Base-by-base conservation (phyloP, 495 filamentous ascomycete genomes). In the Aspergillus hancockii region DNA sequence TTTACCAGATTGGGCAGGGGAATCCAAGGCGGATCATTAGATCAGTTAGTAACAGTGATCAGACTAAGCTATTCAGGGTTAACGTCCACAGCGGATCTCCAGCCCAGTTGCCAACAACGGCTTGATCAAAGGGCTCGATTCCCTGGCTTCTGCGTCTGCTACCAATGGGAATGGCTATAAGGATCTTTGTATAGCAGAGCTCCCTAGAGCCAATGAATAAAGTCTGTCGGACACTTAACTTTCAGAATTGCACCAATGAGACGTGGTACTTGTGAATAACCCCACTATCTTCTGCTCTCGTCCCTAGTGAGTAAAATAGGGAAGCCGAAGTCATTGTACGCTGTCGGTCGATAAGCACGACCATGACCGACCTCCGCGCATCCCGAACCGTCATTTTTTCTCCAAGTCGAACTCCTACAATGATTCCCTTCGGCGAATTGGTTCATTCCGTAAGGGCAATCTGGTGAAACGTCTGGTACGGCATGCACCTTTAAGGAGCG, bases 401-500 rank as follows among this genome's bases (percentile, higher is more conserved):
- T 34, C 46, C 21, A 38, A 49, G 12, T 45, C 34, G 21, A 28
- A 23, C 18, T 22, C 32, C 61, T 67, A 64, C 63, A 63, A 71
- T 72, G 69, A 54, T 67, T 62, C 47, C 52, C 57, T 55, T 55
- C 52, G 60, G 51, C 23, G 43, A 49, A 49, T 51, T 60, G 49
- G 30, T 43, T 59, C 46, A 49, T 55, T 58, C 36, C 19, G 55
- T 64, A 69, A 66, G 66, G 67, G 66, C 62, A 62, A 59, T 54
- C 63, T 62, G 66, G 59, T 60, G 58, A 67, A n/a, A 63, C 54
- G 32, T 54, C 28, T 55, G 36, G 59, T 55, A 34, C 68, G 61
- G 58, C 38, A 72, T 70, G 69, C 62, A 53, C 57, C 57, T 67
- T 32, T 74, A 62, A 65, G 58, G 31, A 58, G 53, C 47, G 40